These are phyloP conservation scores for Bassia scoparia DNA, from an alignment of 148 eudicot genomes.

Conservation along the genomic window DNA sequence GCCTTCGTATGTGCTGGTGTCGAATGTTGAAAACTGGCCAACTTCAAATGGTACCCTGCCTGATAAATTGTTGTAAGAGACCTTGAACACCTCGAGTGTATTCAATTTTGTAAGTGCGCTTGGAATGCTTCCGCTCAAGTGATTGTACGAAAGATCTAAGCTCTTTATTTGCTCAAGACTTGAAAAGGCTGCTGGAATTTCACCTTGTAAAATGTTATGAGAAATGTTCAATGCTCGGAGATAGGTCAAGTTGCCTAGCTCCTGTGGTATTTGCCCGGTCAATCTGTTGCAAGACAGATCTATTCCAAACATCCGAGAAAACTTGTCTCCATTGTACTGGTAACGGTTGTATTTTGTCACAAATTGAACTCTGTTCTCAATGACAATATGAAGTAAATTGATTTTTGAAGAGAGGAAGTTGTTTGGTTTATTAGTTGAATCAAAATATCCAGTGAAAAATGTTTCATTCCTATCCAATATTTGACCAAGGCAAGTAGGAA, in stretches of 20 bases:
- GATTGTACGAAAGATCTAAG: conserved; percentile 19
- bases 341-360: not conserved
- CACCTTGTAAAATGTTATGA: conserved; percentile 21
- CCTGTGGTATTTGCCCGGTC: conserved; percentile 14
- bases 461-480: not conserved
- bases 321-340: not conserved
- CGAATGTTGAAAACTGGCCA: conserved; percentile 12
- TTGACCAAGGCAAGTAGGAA: conserved; percentile 13
- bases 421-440: too few relatives aligned
- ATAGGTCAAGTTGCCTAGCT: not conserved
- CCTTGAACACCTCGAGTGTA: conserved; percentile 12
- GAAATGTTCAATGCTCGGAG: conserved; percentile 16
- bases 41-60: not conserved
- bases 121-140: conserved; percentile 15
- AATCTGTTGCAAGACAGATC: conserved; percentile 23
- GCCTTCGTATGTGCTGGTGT: conserved; percentile 7
- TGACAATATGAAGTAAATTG: not conserved
- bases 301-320: not conserved
- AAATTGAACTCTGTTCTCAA: not conserved
- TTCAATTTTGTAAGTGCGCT: not conserved
- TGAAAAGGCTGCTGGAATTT: conserved; percentile 14
- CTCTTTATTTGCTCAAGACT: conserved; percentile 14
- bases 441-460: too few relatives aligned
- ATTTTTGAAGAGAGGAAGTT: too few relatives aligned
- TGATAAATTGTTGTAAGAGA: conserved; percentile 18